Evolutionary conservation across 2,329 filamentous ascomycete species (phyloP).

Genomic region (Aureobasidium zeae): DNA sequence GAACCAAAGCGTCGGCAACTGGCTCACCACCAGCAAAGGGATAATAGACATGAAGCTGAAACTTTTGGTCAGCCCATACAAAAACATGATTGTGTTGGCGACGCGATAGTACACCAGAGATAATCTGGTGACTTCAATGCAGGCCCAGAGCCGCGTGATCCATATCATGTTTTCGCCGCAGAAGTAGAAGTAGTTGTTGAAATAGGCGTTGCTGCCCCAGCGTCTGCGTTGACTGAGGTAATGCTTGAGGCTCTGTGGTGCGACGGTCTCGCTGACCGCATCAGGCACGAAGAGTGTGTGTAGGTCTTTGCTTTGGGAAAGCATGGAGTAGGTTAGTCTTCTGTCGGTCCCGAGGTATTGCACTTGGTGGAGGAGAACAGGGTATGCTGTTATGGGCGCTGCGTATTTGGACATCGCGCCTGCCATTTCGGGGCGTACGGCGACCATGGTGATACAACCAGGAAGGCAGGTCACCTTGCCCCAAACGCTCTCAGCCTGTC

Average conservation of each 20-base stretch:
- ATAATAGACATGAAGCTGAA: slow-evolving; percentile 19
- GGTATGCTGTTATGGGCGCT: slow-evolving; percentile 21
- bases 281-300: slow-evolving; percentile 28
- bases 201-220: slow-evolving; percentile 32
- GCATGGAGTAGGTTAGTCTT: slow-evolving; percentile 21
- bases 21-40: slow-evolving; percentile 19
- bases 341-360: slow-evolving; percentile 23
- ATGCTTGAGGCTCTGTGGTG: slow-evolving; percentile 28
- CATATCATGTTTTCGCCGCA: slow-evolving; percentile 31
- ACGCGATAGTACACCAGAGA: slow-evolving; percentile 31
- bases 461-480: slow-evolving; percentile 23
- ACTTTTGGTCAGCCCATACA: slow-evolving; percentile 19
- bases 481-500: slow-evolving; percentile 20
- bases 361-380: slow-evolving; percentile 21
- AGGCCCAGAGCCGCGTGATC: slow-evolving; percentile 27
- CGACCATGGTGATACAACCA: slow-evolving; percentile 23
- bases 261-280: slow-evolving; percentile 29
- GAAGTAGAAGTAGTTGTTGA: slow-evolving; percentile 31
- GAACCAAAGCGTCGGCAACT: slow-evolving; percentile 22
- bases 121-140: slow-evolving; percentile 27
- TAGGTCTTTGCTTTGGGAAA: slow-evolving; percentile 19
- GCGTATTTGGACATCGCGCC: slow-evolving; percentile 22
- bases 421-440: slow-evolving; percentile 21
- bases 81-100: slow-evolving; percentile 27
- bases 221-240: slow-evolving; percentile 29